Evolutionary conservation across 169 alveolate species (phyloP), one percentile per base, ranked within the genome.

Genomic region (Eimeria maxima): DNA sequence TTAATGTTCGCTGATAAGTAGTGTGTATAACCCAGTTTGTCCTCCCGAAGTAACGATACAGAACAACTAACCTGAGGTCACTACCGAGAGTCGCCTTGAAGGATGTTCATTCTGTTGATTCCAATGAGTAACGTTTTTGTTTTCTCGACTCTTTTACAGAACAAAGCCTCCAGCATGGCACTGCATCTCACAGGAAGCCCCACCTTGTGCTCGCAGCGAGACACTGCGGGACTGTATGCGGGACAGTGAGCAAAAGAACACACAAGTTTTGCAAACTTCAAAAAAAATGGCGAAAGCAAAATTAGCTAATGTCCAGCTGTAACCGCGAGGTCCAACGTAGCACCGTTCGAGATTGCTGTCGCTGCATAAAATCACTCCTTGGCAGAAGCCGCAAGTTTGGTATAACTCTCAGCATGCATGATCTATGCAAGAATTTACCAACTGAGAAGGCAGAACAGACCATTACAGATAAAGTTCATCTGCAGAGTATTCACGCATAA

Each of bases 201-300:
- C 88, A 22, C n/a, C 67, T 44, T 16, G 86, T 78, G 88, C 88
- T 78, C 88, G 88, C 65, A 78, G 67, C 60, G n/a, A 50, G 60
- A 47, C 69, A 78, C 67, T 11, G 13, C 67, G 60, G 88, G 60
- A 3, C 88, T 78, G 88, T 67, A 47, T 78, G 88, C 88, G 44
- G 88, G 53, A 38, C 83, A 4, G 14, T 73, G 83, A 38, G 83
- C 4, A 38, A 73, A 38, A 73, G 83, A 73, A 73, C n/a, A 5
- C 27, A 38, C 22, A 0, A 38, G 83, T 11, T 14, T 38, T 27
- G 4, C 10, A 73, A 38, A 73, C 55, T 38, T 33, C 29, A 73
- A 33, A 53, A 53, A 53, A 53, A 16, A 53, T 11, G 11, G 63
- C 11, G 33, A 7, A 29, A 11, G 24, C 3, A 29, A 27, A 29